Evolutionary conservation across 1,284 basidiomycete species (phyloP).

Genomic region (Sporisorium scitamineum): DNA sequence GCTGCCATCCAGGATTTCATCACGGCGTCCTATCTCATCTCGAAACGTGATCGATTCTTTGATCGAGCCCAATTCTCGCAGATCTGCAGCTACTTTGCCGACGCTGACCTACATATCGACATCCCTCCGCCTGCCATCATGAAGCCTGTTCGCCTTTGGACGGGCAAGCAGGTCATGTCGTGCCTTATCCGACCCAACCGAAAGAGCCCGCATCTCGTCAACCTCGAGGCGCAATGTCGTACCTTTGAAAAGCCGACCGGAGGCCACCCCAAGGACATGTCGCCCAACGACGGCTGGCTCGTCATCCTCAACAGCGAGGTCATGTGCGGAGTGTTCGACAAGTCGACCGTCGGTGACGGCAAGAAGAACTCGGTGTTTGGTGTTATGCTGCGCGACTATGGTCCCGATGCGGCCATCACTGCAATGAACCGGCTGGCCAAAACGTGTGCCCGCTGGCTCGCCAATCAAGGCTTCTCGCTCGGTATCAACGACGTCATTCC

Average conservation of each 20-base stretch:
- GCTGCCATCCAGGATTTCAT: slow-evolving; percentile 68
- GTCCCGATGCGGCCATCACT: slow-evolving; percentile 89
- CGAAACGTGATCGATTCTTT: slow-evolving; percentile 91
- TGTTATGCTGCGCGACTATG: slow-evolving; percentile 96
- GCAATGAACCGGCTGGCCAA: slow-evolving; percentile 98
- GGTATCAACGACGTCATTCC: slow-evolving; percentile 99
- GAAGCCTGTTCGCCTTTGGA: slow-evolving; percentile 95
- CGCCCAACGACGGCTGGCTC: slow-evolving; percentile 97
- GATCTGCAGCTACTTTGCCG: slow-evolving; percentile 93
- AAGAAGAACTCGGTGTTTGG: slow-evolving; percentile 99
- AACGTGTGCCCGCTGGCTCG: slow-evolving; percentile 92
- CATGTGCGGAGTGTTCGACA: slow-evolving; percentile 99
- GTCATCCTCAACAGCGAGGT: slow-evolving; percentile 98
- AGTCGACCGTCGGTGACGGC: slow-evolving; percentile 95
- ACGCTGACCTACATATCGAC: slow-evolving; percentile 91
- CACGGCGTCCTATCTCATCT: slow-evolving; percentile 87
- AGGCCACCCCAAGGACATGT: slow-evolving; percentile 79
- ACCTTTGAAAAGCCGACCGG: slow-evolving; percentile 85
- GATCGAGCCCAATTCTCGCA: slow-evolving; percentile 95
- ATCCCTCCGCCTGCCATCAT: slow-evolving; percentile 93
- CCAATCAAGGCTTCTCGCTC: slow-evolving; percentile 96
- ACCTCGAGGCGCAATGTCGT: slow-evolving; percentile 95
- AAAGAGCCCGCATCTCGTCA: slow-evolving; percentile 79
- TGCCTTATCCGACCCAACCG: slow-evolving; percentile 95
- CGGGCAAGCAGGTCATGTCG: slow-evolving; percentile 97